Percentiles rank a stretch among this genome's conserved stretches.
phyloP scores from a whole-genome alignment of 83 land plant species.

The Picea mariana region DNA sequence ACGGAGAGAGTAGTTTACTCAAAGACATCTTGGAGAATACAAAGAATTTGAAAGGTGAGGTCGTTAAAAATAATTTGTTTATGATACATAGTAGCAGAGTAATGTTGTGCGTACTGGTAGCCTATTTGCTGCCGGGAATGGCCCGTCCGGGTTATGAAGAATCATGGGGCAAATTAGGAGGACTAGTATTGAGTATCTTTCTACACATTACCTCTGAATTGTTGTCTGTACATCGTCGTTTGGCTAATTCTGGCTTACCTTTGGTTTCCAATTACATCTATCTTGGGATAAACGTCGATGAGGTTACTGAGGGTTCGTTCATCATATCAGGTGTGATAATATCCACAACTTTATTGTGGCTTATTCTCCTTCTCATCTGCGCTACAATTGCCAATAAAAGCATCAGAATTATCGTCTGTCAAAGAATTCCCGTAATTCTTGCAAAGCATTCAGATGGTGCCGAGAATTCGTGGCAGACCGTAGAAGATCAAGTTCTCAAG shows the following conservation, averaged over 20 bases:
- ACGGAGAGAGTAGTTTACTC: not conserved
- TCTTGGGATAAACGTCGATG: not conserved
- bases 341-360: no score
- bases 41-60: not conserved
- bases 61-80: not conserved
- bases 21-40: not conserved
- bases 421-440: no score
- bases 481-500: no score
- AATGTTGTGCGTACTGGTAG: not conserved
- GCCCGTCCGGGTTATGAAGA: not conserved
- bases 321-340: no score
- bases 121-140: not conserved
- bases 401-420: no score
- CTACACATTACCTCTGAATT: not conserved
- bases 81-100: not conserved
- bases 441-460: no score
- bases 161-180: not conserved
- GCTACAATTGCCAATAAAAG: no score
- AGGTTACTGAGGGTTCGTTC: not conserved
- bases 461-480: no score
- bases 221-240: not conserved
- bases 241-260: no score
- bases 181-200: not conserved
- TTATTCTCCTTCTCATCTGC: no score
- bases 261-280: not conserved